Conservation (phyloP, 2,329 filamentous ascomycete genomes). For the Nothophaeocryptopus gaeumannii region DNA sequence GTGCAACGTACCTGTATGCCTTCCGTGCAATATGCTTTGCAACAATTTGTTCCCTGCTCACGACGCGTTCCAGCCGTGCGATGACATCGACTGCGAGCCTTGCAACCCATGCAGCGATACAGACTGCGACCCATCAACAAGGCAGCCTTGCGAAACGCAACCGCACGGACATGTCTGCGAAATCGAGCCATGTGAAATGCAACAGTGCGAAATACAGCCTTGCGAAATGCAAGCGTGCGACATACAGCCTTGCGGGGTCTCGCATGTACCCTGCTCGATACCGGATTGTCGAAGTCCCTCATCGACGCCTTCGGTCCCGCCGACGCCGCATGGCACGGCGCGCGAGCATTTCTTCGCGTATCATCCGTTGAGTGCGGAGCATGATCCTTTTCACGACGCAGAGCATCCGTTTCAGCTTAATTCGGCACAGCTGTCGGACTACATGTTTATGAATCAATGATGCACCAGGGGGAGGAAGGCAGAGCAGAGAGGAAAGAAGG, state of each 20-base stretch:
- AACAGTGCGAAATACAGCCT: slow-evolving; percentile 2
- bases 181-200: slow-evolving; percentile 9
- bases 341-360: slow-evolving; percentile 18
- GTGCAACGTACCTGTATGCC: slow-evolving; percentile 26
- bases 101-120: slow-evolving; percentile 25
- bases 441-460: slow-evolving; percentile 23
- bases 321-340: slow-evolving; percentile 18
- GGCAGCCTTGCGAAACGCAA: slow-evolving; percentile 17
- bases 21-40: slow-evolving; percentile 27
- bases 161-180: slow-evolving; percentile 4
- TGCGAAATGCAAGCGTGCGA: background rate
- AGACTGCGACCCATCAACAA: slow-evolving; percentile 19
- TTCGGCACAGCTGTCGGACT: slow-evolving; percentile 18
- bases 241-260: background rate
- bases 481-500: background rate
- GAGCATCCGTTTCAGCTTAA: slow-evolving; percentile 25
- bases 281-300: slow-evolving; percentile 21
- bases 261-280: slow-evolving; percentile 4
- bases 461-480: background rate
- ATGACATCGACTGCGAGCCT: slow-evolving; percentile 20
- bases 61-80: slow-evolving; percentile 16
- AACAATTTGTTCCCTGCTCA: slow-evolving; percentile 21
- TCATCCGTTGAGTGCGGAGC: slow-evolving; percentile 15
- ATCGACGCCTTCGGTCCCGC: slow-evolving; percentile 22
- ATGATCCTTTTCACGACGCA: slow-evolving; percentile 20